Evolutionary conservation across 1,139 yeast species (phyloP), one percentile per base, ranked within the genome.

Genomic region (Zygoascus hellenicus): DNA sequence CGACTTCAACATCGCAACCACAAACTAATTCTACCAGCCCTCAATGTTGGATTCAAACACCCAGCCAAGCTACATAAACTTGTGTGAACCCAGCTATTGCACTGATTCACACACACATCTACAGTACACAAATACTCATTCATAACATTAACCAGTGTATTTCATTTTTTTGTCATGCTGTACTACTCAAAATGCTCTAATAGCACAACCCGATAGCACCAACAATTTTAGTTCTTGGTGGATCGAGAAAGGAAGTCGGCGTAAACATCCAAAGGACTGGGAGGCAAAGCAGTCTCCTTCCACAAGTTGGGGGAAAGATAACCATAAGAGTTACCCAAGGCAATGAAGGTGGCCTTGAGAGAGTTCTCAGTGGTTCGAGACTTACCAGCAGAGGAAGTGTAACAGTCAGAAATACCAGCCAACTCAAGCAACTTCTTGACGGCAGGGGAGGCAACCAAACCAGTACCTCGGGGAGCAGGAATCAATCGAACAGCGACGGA

Each of bases 401-500:
- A 92, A 67, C 94, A 96, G 78, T 92, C 99, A 78, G 90, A 95
- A 74, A 92, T 86, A 87, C 99, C 99, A 70, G 97, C 98, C 74
- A 92, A 86, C 80, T 90, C 96, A 80, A 94, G 79, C 77, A 92
- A 83, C 80, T 89, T 89, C 86, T 89, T 92, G 74, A 92, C 97
- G 65, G 96, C 96, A 74, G 98, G 98, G 65, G 98, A 94, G 71
- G 99, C 99, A 66, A 92, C 97, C 71, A 92, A 88, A 84, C 97
- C 97, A 74, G 96, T 89, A 90, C 99, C 99, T 83, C 99, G 94
- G 83, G 99, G 98, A 64, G 99, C 99, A 75, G 99, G 99, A 71
- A 92, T 90, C 73, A 92, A 85, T 86, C 97, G 90, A 64, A 89
- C 96, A 58, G 83, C 74, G 70, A 92, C 97, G 75, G 97, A 90